Evolutionary conservation across 129 eudicot genomes (phyloP), one percentile per base, ranked within the genome.

Genomic region (Artemisia argyi): DNA sequence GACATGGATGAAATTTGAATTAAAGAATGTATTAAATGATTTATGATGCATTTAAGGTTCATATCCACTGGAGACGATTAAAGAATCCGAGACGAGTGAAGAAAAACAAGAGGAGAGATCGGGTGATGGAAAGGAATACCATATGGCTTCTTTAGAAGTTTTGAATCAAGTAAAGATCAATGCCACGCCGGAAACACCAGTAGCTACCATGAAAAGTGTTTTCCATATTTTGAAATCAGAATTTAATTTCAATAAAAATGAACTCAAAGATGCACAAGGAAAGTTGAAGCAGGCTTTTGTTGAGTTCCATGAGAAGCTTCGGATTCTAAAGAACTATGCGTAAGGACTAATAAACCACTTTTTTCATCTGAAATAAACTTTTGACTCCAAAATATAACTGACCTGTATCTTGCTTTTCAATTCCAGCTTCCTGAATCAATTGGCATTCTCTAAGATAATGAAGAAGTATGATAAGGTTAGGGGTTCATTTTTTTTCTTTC

Each of bases 401-500:
- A 76, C 35, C 39, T 76, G 55, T 59, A 14, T 76, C 11, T 47
- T 76, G 64, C 11, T 68, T 32, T 50, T 15, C 73, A 71, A 57
- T 69, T 61, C 85, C 85, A 87, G 93, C 18, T 87, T 87, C 44
- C 72, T 87, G 76, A 87, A 87, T 54, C 78, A 74, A 52, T 48
- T 79, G 84, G 89, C 89, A 0, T 81, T 84, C 44, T 84, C 89
- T 19, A 84, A 84, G 76, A 84, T 87, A 75, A 76, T 87, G 89
- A 82, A 87, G 76, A 87, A 87, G 68, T 84, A 87, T 48, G 93
- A 87, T 66, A 84, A 87, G 93, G 85, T 87, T 20, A 67, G 74
- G 16, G 46, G 22, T 76, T 51, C 18, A 1, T 10, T 1, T 7
- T 61, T 4, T 4, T 8, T 17, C n/a, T 46, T 11, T 20, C n/a